phyloP scores from a whole-genome alignment of 2,329 filamentous ascomycete genomes.

The Aspergillus glaucus region DNA sequence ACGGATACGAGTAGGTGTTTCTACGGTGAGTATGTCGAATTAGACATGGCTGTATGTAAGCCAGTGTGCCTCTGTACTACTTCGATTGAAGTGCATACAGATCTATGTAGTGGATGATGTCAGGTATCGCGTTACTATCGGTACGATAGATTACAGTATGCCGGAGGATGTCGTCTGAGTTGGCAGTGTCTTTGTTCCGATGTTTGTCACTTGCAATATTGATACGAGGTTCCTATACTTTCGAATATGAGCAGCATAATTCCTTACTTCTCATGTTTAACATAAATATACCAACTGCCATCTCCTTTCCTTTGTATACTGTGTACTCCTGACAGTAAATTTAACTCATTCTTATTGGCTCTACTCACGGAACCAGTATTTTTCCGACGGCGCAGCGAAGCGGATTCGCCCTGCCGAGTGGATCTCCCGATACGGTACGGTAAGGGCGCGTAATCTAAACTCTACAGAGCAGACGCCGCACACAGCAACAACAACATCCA shows the following conservation, averaged over 20 bases:
- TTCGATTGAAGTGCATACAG: not conserved
- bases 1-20: too few species aligned
- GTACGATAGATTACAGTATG: not conserved
- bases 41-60: too few species aligned
- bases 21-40: not conserved
- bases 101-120: constrained; percentile 2
- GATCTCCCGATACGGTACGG: not conserved
- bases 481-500: not conserved
- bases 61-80: too few species aligned
- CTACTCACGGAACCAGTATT: constrained; percentile 10
- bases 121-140: not conserved
- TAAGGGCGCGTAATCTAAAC: not conserved
- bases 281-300: not conserved
- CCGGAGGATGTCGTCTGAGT: not conserved
- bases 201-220: too few species aligned
- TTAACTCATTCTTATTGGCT: constrained; percentile 2
- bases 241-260: too few species aligned
- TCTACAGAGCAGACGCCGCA: not conserved
- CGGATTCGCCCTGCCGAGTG: constrained; percentile 3
- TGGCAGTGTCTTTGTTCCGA: not conserved
- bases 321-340: not conserved
- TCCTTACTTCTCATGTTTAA: too few species aligned
- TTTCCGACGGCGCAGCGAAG: constrained; percentile 5
- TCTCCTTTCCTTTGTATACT: too few species aligned
- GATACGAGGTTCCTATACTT: too few species aligned